Percentiles rank a stretch among this genome's conserved stretches.
phyloP scores from a whole-genome alignment of 1,284 basidiomycete genomes.

The Abortiporus biennis region DNA sequence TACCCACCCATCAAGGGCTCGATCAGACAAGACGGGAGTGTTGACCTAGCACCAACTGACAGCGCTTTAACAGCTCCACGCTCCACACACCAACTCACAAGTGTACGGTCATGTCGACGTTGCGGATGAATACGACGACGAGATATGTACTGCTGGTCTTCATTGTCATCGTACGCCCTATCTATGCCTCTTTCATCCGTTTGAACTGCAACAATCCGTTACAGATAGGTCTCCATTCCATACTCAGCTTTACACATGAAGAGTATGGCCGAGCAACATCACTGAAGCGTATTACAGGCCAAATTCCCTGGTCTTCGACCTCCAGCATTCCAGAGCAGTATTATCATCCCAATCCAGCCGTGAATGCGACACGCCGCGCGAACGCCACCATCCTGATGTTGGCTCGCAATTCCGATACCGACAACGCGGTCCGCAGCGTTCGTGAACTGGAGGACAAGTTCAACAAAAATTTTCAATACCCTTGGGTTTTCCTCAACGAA shows the following conservation, averaged over 20 bases:
- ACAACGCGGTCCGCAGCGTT: constrained; percentile 52
- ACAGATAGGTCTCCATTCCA: constrained; percentile 29
- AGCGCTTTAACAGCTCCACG: no score
- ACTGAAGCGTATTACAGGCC: constrained; percentile 18
- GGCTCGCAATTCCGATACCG: constrained; percentile 64
- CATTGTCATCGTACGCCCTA: constrained; percentile 18
- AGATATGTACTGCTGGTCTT: constrained; percentile 23
- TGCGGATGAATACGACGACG: constrained; percentile 18
- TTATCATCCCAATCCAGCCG: neutral
- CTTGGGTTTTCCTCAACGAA: constrained; percentile 75
- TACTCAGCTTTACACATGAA: constrained; percentile 30
- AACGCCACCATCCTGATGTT: constrained; percentile 39
- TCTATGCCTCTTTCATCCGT: constrained; percentile 10
- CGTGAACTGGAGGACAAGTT: constrained; percentile 57
- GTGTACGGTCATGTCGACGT: no score
- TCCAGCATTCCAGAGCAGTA: constrained; percentile 6
- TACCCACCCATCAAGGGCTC: no score
- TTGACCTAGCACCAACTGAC: no score
- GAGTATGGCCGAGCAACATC: constrained; percentile 30
- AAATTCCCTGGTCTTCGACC: constrained; percentile 14
- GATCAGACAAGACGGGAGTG: no score
- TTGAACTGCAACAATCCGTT: neutral
- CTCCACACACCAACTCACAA: no score
- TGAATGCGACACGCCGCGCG: constrained; percentile 13
- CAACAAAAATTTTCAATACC: constrained; percentile 61